Percentiles rank a stretch among this genome's conserved stretches.
Conservation (phyloP, 148 eudicot species). For the Camellia japonica region DNA sequence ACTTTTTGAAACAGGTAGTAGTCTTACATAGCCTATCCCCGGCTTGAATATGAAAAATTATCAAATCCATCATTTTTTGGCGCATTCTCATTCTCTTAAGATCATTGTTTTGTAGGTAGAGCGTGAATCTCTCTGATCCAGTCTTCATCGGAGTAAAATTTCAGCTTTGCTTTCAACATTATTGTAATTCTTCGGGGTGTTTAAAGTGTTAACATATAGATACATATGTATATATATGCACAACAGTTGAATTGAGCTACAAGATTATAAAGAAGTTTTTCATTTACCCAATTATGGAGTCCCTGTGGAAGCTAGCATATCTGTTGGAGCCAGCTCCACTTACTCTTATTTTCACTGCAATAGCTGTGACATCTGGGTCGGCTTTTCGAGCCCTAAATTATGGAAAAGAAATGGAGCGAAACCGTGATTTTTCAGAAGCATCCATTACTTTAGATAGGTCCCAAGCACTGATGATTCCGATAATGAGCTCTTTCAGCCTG, state of each 20-base stretch:
- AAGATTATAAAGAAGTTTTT: constrained; percentile 9
- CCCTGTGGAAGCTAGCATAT: constrained; percentile 76
- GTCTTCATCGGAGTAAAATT: constrained; percentile 20
- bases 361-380: constrained; percentile 82
- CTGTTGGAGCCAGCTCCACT: constrained; percentile 89
- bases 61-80: neutral
- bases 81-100: neutral
- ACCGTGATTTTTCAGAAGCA: constrained; percentile 84
- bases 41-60: neutral
- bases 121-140: constrained; percentile 30
- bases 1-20: neutral
- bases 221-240: neutral
- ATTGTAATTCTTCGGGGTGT: constrained; percentile 7
- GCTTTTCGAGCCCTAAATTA: constrained; percentile 89
- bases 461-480: constrained; percentile 95
- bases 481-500: constrained; percentile 94
- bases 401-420: constrained; percentile 94
- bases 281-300: constrained; percentile 52
- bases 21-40: too few relatives aligned
- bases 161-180: constrained; percentile 25
- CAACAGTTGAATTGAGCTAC: constrained; percentile 1
- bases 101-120: constrained; percentile 33
- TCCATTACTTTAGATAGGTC: constrained; percentile 90
- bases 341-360: constrained; percentile 81
- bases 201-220: neutral